phyloP scores from a whole-genome alignment of 1,284 basidiomycete genomes.

The Kwoniella shivajii region DNA sequence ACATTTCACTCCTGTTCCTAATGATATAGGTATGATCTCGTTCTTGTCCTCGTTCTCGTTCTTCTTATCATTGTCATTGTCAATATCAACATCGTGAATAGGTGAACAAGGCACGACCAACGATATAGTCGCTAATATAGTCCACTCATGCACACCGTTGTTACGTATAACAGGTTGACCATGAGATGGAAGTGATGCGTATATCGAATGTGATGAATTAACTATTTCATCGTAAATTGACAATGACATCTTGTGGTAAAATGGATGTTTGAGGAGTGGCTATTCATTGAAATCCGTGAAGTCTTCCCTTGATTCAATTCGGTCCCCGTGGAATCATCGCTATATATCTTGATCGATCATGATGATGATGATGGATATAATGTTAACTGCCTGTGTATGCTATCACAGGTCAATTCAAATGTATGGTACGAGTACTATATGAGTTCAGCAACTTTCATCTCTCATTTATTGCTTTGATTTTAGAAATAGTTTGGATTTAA shows the following conservation, averaged over 20 bases:
- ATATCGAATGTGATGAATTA: conserved; percentile 23
- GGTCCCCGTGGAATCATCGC: no score
- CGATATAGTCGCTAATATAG: conserved; percentile 51
- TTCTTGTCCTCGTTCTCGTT: neutral
- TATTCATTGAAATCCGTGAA: no score
- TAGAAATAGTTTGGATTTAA: no score
- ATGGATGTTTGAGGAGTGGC: neutral
- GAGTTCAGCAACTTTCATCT: no score
- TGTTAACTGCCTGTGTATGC: no score
- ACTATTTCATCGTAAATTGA: conserved; percentile 18
- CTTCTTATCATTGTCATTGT: neutral
- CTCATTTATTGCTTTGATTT: no score
- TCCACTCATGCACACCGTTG: conserved; percentile 54
- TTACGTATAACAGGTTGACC: conserved; percentile 48
- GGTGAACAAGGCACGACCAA: conserved; percentile 20
- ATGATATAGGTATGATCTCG: conserved; percentile 63
- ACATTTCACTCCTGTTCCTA: conserved; percentile 86
- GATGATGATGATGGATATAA: no score
- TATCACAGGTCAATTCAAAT: no score
- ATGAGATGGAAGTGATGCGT: conserved; percentile 42
- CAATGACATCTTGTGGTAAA: neutral
- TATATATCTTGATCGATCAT: no score
- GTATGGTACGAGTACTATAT: no score
- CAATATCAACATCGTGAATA: no score
- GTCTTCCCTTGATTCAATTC: no score